Evolutionary conservation across 495 filamentous ascomycete species (phyloP).

Genomic region (Hapsidospora chrysogenum): DNA sequence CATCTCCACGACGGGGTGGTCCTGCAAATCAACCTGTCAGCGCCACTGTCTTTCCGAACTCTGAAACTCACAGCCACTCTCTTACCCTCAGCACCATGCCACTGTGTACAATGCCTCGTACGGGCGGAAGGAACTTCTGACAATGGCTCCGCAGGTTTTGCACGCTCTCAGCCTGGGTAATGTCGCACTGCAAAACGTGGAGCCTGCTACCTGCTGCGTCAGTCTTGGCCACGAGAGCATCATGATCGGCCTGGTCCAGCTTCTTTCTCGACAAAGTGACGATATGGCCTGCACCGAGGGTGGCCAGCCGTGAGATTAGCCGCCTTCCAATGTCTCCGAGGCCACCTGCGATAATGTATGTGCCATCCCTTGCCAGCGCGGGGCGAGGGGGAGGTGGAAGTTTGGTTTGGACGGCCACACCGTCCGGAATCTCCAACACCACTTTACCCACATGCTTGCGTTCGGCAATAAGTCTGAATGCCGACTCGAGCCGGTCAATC

Average conservation of each 20-base stretch:
- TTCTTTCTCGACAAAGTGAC: conserved; percentile 42
- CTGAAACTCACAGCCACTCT: conserved; percentile 1
- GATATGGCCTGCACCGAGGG: conserved; percentile 39
- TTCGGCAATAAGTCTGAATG: conserved; percentile 28
- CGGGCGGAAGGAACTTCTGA: conserved; percentile 16
- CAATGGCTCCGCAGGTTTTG: conserved; percentile 18
- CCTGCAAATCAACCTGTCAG: conserved; percentile 19
- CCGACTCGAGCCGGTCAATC: conserved; percentile 22
- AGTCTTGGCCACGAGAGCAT: conserved; percentile 28
- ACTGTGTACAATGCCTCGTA: conserved; percentile 32
- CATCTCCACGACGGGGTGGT: conserved; percentile 34
- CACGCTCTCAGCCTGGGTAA: conserved; percentile 19
- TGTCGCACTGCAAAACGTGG: conserved; percentile 22
- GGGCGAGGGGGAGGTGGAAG: conserved; percentile 5
- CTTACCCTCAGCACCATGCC: conserved; percentile 39
- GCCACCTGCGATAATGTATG: conserved; percentile 46
- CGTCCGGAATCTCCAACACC: conserved; percentile 17
- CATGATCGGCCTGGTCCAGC: conserved; percentile 19
- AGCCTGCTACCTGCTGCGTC: conserved; percentile 17
- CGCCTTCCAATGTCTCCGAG: conserved; percentile 45
- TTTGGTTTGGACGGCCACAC: conserved; percentile 8
- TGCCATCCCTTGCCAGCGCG: conserved; percentile 23
- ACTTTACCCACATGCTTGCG: conserved; percentile 40
- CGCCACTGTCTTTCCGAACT: too few species aligned
- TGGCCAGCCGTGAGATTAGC: conserved; percentile 41